These are phyloP conservation scores for Zymoseptoria brevis DNA, from an alignment of 2,329 filamentous ascomycete species.

Conservation along the genomic window DNA sequence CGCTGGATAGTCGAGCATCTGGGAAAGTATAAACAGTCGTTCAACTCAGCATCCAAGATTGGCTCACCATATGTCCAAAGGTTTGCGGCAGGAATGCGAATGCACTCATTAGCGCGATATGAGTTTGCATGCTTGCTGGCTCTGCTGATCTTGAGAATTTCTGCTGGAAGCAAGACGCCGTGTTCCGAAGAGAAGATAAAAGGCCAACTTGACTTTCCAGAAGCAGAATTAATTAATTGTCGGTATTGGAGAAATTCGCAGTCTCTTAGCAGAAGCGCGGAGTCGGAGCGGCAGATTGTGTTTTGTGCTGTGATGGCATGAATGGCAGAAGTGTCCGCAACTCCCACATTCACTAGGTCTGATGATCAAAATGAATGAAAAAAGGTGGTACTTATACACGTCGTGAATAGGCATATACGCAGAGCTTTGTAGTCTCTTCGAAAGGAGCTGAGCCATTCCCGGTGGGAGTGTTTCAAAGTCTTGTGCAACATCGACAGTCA, in stretches of 20 bases:
- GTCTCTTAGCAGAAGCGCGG: not conserved
- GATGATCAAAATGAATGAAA: not conserved
- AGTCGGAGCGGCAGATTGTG: not conserved
- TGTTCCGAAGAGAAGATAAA: too few relatives aligned
- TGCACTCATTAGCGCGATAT: not conserved
- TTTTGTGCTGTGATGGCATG: not conserved
- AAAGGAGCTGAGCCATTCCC: slow-evolving; percentile 1
- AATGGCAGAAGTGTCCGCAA: not conserved
- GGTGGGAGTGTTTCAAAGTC: not conserved
- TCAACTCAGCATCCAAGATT: not conserved
- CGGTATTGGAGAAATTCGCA: too few relatives aligned
- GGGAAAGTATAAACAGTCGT: not conserved
- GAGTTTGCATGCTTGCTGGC: not conserved
- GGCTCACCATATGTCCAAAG: slow-evolving; percentile 30
- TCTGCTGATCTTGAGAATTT: not conserved
- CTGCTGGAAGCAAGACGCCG: too few relatives aligned
- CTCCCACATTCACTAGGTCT: not conserved
- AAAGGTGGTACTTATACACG: not conserved
- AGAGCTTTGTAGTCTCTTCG: not conserved
- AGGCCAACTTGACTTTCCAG: too few relatives aligned
- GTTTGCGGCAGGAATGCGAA: not conserved
- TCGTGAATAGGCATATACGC: not conserved
- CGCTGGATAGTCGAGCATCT: slow-evolving; percentile 36
- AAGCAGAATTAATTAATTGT: too few relatives aligned
- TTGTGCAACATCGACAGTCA: not conserved